Conservation (phyloP, 192 early-diverging fungal species). For the Umbelopsis sp. region DNA sequence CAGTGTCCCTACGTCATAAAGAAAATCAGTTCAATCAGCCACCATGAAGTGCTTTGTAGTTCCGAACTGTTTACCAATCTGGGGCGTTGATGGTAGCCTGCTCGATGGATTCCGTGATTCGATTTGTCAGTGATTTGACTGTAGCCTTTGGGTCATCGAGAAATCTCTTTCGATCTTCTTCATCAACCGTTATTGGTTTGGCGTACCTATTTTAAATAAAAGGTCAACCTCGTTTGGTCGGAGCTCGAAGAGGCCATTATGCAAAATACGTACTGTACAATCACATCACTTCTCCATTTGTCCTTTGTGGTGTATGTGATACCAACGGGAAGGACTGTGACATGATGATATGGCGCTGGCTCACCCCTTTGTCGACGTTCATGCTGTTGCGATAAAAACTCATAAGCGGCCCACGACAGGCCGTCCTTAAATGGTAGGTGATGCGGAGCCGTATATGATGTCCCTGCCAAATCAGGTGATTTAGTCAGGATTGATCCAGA, state of each 20-base stretch:
- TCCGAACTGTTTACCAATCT: conserved; percentile 42
- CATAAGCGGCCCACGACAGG: conserved; percentile 49
- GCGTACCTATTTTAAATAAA: conserved; percentile 37
- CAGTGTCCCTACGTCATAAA: conserved; percentile 40
- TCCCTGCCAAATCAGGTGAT: conserved; percentile 27
- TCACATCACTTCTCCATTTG: conserved; percentile 23
- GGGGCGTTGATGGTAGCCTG: conserved; percentile 50
- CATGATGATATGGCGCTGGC: not conserved
- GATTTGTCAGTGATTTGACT: conserved; percentile 47
- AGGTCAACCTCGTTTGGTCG: not conserved
- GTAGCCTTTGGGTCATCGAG: conserved; percentile 35
- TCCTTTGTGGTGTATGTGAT: conserved; percentile 30
- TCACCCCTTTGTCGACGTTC: not conserved
- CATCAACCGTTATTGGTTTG: conserved; percentile 38
- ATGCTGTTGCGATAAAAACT: conserved; percentile 33
- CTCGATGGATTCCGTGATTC: conserved; percentile 40
- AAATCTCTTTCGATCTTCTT: conserved; percentile 39
- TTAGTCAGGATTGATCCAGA: not conserved
- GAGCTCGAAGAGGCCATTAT: not conserved
- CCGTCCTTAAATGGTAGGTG: conserved; percentile 54
- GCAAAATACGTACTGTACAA: conserved; percentile 34
- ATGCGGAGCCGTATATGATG: conserved; percentile 48
- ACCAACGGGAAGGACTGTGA: conserved; percentile 38
- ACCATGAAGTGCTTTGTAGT: not conserved
- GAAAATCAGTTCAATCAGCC: not conserved